These are phyloP conservation scores for Leonotis leonurus DNA, from an alignment of 257 asterid species.

Conservation along the genomic window DNA sequence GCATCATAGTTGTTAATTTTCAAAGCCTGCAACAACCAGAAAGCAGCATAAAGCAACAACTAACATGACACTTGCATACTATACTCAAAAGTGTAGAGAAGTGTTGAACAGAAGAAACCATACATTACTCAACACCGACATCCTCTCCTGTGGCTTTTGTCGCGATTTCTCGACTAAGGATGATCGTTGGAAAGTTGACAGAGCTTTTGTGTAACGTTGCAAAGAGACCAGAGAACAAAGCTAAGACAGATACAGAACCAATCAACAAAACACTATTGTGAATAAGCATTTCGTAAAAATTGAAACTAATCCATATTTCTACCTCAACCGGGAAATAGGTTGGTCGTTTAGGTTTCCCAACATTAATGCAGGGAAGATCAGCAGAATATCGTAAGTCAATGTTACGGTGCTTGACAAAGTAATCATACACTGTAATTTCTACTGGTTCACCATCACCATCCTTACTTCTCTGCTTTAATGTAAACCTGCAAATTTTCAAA, in stretches of 20 bases:
- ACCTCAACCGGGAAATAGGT: conserved; percentile 91
- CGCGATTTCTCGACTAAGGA: conserved; percentile 83
- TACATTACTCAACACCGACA: conserved; percentile 61
- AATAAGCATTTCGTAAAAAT: background rate
- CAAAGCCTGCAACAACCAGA: conserved; percentile 49
- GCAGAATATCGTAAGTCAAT: conserved; percentile 74
- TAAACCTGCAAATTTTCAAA: conserved; percentile 39
- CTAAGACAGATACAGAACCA: conserved; percentile 25
- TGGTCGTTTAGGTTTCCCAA: conserved; percentile 84
- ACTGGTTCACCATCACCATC: conserved; percentile 52
- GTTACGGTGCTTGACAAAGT: conserved; percentile 70
- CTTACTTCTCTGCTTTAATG: conserved; percentile 50
- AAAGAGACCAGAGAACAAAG: conserved; percentile 66
- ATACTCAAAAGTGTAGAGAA: background rate
- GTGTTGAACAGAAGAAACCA: conserved; percentile 8
- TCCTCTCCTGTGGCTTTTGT: conserved; percentile 84
- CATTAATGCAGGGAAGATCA: conserved; percentile 84
- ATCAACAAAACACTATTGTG: background rate
- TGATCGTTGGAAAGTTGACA: conserved; percentile 67
- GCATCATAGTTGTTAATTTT: conserved; percentile 65
- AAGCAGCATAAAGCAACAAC: no score
- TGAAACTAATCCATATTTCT: conserved; percentile 4
- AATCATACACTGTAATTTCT: conserved; percentile 83
- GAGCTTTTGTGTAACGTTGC: conserved; percentile 83
- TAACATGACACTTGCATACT: background rate